phyloP scores from a whole-genome alignment of 306 rosid genomes.

The Ziziphus jujuba region DNA sequence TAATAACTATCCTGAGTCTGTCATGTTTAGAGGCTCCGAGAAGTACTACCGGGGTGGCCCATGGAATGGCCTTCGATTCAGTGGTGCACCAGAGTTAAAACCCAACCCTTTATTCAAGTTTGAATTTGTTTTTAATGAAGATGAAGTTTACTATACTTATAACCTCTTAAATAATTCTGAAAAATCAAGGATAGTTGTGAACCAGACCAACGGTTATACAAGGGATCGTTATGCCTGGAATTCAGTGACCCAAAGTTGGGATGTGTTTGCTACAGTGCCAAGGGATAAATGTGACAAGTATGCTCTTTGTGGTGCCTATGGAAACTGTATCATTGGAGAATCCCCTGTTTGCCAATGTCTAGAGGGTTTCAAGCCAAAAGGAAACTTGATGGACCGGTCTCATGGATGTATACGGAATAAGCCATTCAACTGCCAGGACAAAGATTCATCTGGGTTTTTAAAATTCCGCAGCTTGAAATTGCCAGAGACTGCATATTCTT shows the following conservation, averaged over 20 bases:
- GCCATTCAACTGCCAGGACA: slow-evolving; percentile 31
- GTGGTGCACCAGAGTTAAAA: not conserved
- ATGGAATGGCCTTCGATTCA: not conserved
- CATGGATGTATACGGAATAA: slow-evolving; percentile 43
- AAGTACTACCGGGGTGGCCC: not conserved
- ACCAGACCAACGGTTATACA: not conserved
- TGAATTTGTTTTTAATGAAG: not conserved
- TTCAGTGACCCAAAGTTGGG: not conserved
- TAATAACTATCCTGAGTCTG: not conserved
- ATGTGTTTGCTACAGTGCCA: slow-evolving; percentile 34
- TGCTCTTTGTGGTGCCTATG: slow-evolving; percentile 36
- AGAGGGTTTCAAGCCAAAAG: slow-evolving; percentile 36
- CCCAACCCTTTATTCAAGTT: not conserved
- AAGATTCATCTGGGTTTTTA: slow-evolving; percentile 23
- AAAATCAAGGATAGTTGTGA: not conserved
- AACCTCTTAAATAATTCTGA: not conserved
- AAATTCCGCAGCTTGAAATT: slow-evolving; percentile 27
- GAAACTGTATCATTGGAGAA: slow-evolving; percentile 13
- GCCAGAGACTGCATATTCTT: slow-evolving; percentile 41
- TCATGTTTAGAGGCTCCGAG: not conserved
- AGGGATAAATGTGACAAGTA: slow-evolving; percentile 22
- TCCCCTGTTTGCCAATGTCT: slow-evolving; percentile 33
- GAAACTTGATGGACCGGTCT: slow-evolving; percentile 21
- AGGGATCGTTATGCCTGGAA: not conserved
- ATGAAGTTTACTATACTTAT: not conserved